phyloP scores from a whole-genome alignment of 2,329 filamentous ascomycete species.

The Hypoxylon sp. region DNA sequence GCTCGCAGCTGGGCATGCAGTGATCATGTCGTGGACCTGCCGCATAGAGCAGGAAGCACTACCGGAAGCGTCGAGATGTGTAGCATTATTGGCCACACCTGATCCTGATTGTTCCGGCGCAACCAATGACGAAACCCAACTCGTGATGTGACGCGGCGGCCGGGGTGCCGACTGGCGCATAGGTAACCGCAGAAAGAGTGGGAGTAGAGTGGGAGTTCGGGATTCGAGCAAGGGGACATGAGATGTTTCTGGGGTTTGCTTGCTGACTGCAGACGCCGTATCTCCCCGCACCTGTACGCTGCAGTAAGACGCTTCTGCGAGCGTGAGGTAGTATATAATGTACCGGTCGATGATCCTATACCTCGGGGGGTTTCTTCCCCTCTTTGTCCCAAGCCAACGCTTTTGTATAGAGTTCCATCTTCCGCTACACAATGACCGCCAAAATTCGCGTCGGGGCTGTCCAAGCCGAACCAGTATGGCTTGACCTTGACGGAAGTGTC shows the following conservation, averaged over 20 bases:
- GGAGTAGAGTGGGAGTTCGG: slow-evolving; percentile 31
- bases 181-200: slow-evolving; percentile 24
- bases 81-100: slow-evolving; percentile 31
- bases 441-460: slow-evolving; percentile 63
- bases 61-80: slow-evolving; percentile 19
- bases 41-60: slow-evolving; percentile 20
- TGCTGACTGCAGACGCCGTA: slow-evolving; percentile 45
- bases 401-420: slow-evolving; percentile 14
- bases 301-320: slow-evolving; percentile 39
- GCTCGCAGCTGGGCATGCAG: slow-evolving; percentile 13
- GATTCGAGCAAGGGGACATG: slow-evolving; percentile 32
- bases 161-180: slow-evolving; percentile 22
- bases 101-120: slow-evolving; percentile 18
- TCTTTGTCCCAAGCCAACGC: slow-evolving; percentile 14
- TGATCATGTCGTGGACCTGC: slow-evolving; percentile 21
- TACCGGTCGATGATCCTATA: slow-evolving; percentile 29
- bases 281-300: slow-evolving; percentile 42
- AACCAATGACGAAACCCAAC: slow-evolving; percentile 26
- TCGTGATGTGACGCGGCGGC: slow-evolving; percentile 36
- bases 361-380: slow-evolving; percentile 3
- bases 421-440: slow-evolving; percentile 38
- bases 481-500: slow-evolving; percentile 69
- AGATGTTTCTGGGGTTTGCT: slow-evolving; percentile 41
- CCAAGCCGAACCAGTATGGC: slow-evolving; percentile 73
- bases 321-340: slow-evolving; percentile 34